A percentile compares a stretch with the other conserved stretches of the same genome.
Conservation (phyloP, 2,329 filamentous ascomycete genomes). For the Clonostachys solani region DNA sequence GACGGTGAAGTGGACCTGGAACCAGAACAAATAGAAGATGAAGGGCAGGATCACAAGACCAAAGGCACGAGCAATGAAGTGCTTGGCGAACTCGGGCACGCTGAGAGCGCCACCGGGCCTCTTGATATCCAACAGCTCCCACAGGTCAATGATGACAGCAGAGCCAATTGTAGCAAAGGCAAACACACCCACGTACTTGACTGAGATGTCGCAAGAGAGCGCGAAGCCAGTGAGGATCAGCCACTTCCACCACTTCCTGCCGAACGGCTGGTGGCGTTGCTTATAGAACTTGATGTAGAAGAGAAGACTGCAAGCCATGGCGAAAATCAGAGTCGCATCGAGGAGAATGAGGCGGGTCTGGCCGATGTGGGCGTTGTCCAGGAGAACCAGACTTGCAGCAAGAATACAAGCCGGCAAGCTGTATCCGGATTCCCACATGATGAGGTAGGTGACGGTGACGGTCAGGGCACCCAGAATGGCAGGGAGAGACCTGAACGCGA, state of each 20-base stretch:
- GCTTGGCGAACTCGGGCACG: conserved; percentile 77
- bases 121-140: conserved; percentile 89
- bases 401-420: conserved; percentile 88
- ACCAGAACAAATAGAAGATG: conserved; percentile 99
- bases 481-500: conserved; percentile 90
- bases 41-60: conserved; percentile 89
- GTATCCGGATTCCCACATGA: conserved; percentile 99
- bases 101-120: conserved; percentile 76
- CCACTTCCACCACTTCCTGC: conserved; percentile 99
- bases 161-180: conserved; percentile 96
- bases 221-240: conserved; percentile 90
- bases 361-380: conserved; percentile 97
- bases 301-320: conserved; percentile 92
- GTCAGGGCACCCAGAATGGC: conserved; percentile 89
- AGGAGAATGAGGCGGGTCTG: conserved; percentile 94
- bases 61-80: conserved; percentile 82
- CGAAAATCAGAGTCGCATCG: conserved; percentile 88
- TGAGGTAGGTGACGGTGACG: conserved; percentile 89
- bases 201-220: conserved; percentile 95
- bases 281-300: conserved; percentile 99
- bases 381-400: conserved; percentile 79
- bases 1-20: conserved; percentile 97
- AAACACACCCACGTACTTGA: conserved; percentile 95
- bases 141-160: conserved; percentile 89
- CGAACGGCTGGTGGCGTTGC: conserved; percentile 81